phyloP scores from a whole-genome alignment of 176 grass and related monocot genomes.

The Phoenix dactylifera region DNA sequence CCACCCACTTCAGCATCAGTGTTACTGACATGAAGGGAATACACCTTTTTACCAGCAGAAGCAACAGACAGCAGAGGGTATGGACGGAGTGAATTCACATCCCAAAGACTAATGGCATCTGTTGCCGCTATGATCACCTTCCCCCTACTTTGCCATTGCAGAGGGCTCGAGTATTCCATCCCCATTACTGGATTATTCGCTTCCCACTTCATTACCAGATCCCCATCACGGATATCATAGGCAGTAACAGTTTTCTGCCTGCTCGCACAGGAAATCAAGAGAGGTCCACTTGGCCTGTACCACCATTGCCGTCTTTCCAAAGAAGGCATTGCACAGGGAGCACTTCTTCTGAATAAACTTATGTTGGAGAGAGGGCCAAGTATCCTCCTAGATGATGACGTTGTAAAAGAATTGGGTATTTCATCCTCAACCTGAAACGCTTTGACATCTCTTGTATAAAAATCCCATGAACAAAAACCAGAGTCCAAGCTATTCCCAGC shows the following conservation, averaged over 20 bases:
- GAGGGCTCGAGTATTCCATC: conserved; percentile 91
- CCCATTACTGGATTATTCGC: conserved; percentile 33
- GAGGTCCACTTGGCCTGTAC: conserved; percentile 84
- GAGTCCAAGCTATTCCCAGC: conserved; percentile 56
- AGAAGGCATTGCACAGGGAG: conserved; percentile 23
- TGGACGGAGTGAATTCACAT: conserved; percentile 89
- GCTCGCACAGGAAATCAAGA: conserved; percentile 62
- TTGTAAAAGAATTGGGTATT: conserved; percentile 6
- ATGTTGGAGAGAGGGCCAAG: conserved; percentile 39
- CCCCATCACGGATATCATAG: conserved; percentile 89
- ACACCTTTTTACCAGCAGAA: conserved; percentile 51
- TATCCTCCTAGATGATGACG: conserved; percentile 30
- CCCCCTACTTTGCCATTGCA: conserved; percentile 83
- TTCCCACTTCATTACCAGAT: conserved; percentile 93
- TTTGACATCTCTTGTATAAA: conserved; percentile 67
- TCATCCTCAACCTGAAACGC: conserved; percentile 52
- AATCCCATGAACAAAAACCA: conserved; percentile 96
- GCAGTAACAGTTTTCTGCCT: conserved; percentile 56
- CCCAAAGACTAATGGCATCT: conserved; percentile 73
- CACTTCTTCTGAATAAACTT: conserved; percentile 30
- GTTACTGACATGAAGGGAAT: conserved; percentile 89
- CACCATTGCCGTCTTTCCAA: conserved; percentile 59
- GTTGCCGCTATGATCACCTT: conserved; percentile 73
- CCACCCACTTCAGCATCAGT: conserved; percentile 85
- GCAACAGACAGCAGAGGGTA: conserved; percentile 68